Evolutionary conservation across 164 flowering plant genomes (phyloP).

Genomic region (Stephania cephalantha): DNA sequence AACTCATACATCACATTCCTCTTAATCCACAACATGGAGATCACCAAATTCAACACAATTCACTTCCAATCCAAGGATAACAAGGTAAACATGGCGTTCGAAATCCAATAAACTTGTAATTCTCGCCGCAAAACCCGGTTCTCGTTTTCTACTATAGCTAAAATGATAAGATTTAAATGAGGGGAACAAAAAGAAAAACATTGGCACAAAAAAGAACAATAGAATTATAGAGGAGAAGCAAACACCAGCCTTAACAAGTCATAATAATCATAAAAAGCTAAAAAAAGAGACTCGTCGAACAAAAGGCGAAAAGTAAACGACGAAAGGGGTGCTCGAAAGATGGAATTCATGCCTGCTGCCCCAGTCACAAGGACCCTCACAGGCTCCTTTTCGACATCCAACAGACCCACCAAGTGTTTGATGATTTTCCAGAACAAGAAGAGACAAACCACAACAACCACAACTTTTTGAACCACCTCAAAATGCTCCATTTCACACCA

Average conservation of each 20-base stretch:
- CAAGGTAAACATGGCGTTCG: no score
- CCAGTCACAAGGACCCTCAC: constrained; percentile 67
- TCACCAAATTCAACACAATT: neutral
- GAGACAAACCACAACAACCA: constrained; percentile 30
- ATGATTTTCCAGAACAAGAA: constrained; percentile 42
- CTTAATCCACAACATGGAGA: no score
- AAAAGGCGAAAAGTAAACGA: neutral
- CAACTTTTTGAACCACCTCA: constrained; percentile 30
- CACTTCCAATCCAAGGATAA: neutral
- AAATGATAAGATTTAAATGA: neutral
- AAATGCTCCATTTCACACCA: constrained; percentile 22
- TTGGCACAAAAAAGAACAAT: no score
- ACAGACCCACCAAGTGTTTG: constrained; percentile 39
- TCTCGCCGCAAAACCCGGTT: no score
- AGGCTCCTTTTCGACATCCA: constrained; percentile 47
- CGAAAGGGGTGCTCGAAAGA: neutral
- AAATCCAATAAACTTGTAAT: no score
- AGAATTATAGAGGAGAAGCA: no score
- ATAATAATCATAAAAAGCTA: no score
- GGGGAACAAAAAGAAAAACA: neutral
- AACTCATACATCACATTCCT: no score
- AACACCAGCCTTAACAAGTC: no score
- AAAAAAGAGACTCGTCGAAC: no score
- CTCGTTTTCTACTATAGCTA: neutral
- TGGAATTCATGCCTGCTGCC: constrained; percentile 66